A percentile compares a stretch with the other conserved stretches of the same genome.
Evolutionary conservation across 805 yeast genomes (phyloP).

Genomic region (Saccharomycopsis javanensis): DNA sequence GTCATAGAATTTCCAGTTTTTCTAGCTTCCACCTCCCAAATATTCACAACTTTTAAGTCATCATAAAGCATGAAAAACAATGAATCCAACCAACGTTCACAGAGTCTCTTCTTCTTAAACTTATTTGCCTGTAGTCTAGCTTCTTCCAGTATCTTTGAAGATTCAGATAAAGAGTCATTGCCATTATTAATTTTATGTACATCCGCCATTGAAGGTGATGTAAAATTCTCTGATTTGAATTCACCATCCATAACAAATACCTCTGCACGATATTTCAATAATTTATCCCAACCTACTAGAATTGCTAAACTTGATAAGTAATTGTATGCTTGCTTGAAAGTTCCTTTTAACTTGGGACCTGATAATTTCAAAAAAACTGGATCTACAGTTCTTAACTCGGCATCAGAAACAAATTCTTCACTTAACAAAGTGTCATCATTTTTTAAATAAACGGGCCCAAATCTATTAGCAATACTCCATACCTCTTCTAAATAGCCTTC

Average conservation of each 20-base stretch:
- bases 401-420: constrained; percentile 17
- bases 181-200: background rate
- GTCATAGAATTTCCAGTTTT: constrained; percentile 26
- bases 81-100: constrained; percentile 69
- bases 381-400: constrained; percentile 35
- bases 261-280: constrained; percentile 53
- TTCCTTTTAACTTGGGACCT: constrained; percentile 40
- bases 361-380: constrained; percentile 42
- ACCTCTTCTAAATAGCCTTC: constrained; percentile 17
- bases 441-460: constrained; percentile 18
- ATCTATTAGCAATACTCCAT: constrained; percentile 14
- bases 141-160: background rate
- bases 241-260: constrained; percentile 80
- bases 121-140: constrained; percentile 4
- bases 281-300: constrained; percentile 72
- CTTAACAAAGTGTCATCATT: constrained; percentile 15
- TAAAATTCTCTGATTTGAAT: constrained; percentile 25
- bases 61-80: constrained; percentile 28
- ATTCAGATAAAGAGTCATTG: background rate
- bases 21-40: constrained; percentile 22
- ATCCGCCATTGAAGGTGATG: background rate
- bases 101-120: constrained; percentile 41
- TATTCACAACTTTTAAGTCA: constrained; percentile 27
- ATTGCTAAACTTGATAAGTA: constrained; percentile 60
- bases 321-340: constrained; percentile 54